Percentiles rank a stretch among this genome's conserved stretches.
phyloP scores from a whole-genome alignment of 2,329 filamentous ascomycete species.

The Ophiostoma himal-ulmi region DNA sequence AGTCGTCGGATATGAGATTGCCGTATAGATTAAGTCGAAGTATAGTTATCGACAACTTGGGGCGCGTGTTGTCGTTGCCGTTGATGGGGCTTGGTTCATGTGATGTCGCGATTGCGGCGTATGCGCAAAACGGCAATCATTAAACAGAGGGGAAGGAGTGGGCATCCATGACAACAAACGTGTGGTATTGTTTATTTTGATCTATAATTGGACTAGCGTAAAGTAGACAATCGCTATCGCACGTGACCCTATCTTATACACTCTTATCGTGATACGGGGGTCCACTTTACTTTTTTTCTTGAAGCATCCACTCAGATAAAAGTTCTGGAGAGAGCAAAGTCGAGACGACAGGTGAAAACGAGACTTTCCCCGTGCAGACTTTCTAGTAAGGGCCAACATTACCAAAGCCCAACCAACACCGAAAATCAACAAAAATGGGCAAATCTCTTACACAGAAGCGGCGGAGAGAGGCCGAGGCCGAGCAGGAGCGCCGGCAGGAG shows the following conservation, averaged over 20 bases:
- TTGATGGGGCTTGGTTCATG: not conserved
- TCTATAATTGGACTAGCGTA: constrained; percentile 25
- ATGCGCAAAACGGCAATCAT: not conserved
- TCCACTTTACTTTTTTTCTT: constrained; percentile 22
- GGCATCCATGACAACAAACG: constrained; percentile 21
- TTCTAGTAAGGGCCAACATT: not conserved
- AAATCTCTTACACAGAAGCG: constrained; percentile 33
- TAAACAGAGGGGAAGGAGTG: constrained; percentile 16
- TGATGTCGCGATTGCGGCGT: not conserved
- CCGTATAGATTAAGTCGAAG: not conserved
- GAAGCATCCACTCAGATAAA: constrained; percentile 18
- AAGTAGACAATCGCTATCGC: not conserved
- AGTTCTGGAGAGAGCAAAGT: constrained; percentile 18
- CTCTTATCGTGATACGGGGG: constrained; percentile 20
- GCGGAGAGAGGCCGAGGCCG: constrained; percentile 34
- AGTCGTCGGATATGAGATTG: not conserved
- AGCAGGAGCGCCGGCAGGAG: constrained; percentile 29
- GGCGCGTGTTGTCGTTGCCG: constrained; percentile 1
- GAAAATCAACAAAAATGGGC: constrained; percentile 25
- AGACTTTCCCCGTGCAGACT: not conserved
- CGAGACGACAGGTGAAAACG: constrained; percentile 7
- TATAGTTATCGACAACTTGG: not conserved
- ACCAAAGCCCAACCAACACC: not conserved
- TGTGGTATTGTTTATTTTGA: constrained; percentile 25
- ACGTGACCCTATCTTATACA: constrained; percentile 16